Percentiles rank a stretch among this genome's conserved stretches.
These are phyloP conservation scores for Penicillium verhagenii DNA, from an alignment of 495 filamentous ascomycete genomes.

Conservation along the genomic window DNA sequence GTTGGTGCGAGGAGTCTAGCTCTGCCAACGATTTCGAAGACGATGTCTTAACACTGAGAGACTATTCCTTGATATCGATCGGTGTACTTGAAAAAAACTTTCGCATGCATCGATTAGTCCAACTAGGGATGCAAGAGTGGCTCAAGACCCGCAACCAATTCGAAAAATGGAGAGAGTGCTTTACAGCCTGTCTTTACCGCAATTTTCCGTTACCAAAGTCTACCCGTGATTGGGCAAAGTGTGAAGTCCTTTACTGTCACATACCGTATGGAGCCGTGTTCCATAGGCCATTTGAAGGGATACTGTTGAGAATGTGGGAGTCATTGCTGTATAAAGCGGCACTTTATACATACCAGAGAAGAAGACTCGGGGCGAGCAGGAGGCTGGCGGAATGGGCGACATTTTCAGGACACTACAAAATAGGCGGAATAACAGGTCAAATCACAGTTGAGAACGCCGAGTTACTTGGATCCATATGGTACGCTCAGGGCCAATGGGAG, in stretches of 20 bases:
- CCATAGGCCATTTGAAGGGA: constrained; percentile 10
- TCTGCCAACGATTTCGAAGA: constrained; percentile 13
- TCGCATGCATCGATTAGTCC: constrained; percentile 23
- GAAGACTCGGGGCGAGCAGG: not conserved
- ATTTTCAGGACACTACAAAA: not conserved
- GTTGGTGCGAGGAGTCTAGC: too few relatives aligned
- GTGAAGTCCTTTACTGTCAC: constrained; percentile 28
- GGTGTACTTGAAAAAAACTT: not conserved
- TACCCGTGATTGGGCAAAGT: constrained; percentile 27
- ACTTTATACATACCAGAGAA: constrained; percentile 9
- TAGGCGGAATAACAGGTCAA: not conserved
- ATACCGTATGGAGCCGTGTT: constrained; percentile 10
- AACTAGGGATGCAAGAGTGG: constrained; percentile 21
- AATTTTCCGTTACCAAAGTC: constrained; percentile 43
- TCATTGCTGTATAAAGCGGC: constrained; percentile 17
- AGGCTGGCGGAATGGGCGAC: not conserved
- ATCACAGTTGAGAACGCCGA: too few relatives aligned
- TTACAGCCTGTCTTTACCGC: constrained; percentile 34
- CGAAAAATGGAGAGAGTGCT: constrained; percentile 33
- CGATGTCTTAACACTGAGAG: not conserved
- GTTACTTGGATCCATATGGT: too few relatives aligned
- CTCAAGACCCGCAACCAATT: constrained; percentile 28
- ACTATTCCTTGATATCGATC: not conserved
- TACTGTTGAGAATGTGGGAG: constrained; percentile 17
- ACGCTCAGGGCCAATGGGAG: too few relatives aligned